These are phyloP conservation scores for Phlegmacium glaucopus DNA, from an alignment of 768 basidiomycete species.

Conservation along the genomic window DNA sequence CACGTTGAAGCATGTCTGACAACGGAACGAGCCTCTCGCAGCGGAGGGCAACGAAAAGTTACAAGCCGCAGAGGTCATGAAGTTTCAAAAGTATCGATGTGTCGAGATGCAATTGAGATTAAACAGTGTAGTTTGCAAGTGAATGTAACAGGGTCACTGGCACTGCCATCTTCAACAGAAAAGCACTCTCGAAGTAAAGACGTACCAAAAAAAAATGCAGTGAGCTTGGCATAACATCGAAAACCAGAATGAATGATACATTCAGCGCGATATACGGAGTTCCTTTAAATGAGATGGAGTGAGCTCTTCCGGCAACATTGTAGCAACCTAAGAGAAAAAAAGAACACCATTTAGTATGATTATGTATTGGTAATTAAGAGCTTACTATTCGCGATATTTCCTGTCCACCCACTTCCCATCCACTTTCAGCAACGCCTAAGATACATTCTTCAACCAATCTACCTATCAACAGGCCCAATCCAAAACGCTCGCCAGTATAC, in stretches of 20 bases:
- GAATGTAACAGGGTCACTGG: slow-evolving; percentile 14
- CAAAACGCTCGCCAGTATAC: slow-evolving; percentile 58
- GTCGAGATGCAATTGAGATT: slow-evolving; percentile 34
- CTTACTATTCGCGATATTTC: slow-evolving; percentile 58
- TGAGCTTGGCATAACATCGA: too few relatives aligned
- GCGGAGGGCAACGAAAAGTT: slow-evolving; percentile 12
- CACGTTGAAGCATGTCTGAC: slow-evolving; percentile 43
- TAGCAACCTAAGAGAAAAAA: slow-evolving; percentile 26
- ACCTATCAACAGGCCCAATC: slow-evolving; percentile 49
- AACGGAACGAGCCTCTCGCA: slow-evolving; percentile 67
- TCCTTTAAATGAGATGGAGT: slow-evolving; percentile 19
- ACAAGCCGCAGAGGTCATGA: slow-evolving; percentile 45
- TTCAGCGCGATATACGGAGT: slow-evolving; percentile 8
- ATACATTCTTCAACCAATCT: slow-evolving; percentile 59
- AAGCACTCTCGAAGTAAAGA: background rate
- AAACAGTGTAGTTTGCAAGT: slow-evolving; percentile 32
- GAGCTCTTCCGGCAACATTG: slow-evolving; percentile 34
- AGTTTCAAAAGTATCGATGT: slow-evolving; percentile 49
- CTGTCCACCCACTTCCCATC: slow-evolving; percentile 88
- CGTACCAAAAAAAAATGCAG: background rate
- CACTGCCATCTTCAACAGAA: slow-evolving; percentile 32
- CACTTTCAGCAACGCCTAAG: slow-evolving; percentile 62
- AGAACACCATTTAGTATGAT: background rate
- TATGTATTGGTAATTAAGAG: too few relatives aligned
- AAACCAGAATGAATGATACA: background rate